These are phyloP conservation scores for Marasmius tenuissimus DNA, from an alignment of 1,284 basidiomycete genomes.

Conservation along the genomic window DNA sequence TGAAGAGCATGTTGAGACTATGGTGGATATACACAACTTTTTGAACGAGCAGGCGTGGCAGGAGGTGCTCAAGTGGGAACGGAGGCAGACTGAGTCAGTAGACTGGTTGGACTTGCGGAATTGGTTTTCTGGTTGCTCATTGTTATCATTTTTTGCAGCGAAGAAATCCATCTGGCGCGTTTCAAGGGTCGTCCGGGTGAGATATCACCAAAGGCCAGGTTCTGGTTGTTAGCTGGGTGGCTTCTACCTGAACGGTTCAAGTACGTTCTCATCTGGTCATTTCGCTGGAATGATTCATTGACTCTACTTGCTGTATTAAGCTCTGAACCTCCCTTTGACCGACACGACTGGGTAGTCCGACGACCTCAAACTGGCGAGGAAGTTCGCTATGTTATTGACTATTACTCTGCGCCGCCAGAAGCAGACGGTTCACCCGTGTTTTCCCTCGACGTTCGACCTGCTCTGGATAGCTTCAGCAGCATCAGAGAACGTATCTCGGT, in stretches of 20 bases:
- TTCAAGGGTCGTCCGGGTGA: slow-evolving; percentile 94
- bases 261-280: slow-evolving; percentile 44
- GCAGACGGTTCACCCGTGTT: slow-evolving; percentile 89
- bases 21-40: slow-evolving; percentile 99
- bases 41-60: slow-evolving; percentile 97
- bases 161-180: slow-evolving; percentile 68
- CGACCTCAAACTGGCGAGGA: slow-evolving; percentile 72
- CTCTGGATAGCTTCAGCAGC: slow-evolving; percentile 78
- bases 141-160: slow-evolving; percentile 39
- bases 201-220: slow-evolving; percentile 83
- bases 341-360: slow-evolving; percentile 97
- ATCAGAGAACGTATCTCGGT: slow-evolving; percentile 70
- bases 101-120: background rate
- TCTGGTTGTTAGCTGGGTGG: slow-evolving; percentile 85
- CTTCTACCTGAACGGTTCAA: slow-evolving; percentile 88
- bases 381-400: slow-evolving; percentile 95
- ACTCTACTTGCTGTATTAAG: slow-evolving; percentile 38
- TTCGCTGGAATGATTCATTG: background rate
- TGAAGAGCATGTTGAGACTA: slow-evolving; percentile 93
- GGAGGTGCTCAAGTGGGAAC: slow-evolving; percentile 95
- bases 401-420: slow-evolving; percentile 87
- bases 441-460: slow-evolving; percentile 88
- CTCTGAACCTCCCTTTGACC: slow-evolving; percentile 91
- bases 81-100: slow-evolving; percentile 59
- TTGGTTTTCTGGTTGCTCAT: slow-evolving; percentile 1